Percentiles rank a stretch among this genome's conserved stretches.
These are phyloP conservation scores for Pulicaria dysenterica DNA, from an alignment of 129 eudicot genomes.

Conservation along the genomic window DNA sequence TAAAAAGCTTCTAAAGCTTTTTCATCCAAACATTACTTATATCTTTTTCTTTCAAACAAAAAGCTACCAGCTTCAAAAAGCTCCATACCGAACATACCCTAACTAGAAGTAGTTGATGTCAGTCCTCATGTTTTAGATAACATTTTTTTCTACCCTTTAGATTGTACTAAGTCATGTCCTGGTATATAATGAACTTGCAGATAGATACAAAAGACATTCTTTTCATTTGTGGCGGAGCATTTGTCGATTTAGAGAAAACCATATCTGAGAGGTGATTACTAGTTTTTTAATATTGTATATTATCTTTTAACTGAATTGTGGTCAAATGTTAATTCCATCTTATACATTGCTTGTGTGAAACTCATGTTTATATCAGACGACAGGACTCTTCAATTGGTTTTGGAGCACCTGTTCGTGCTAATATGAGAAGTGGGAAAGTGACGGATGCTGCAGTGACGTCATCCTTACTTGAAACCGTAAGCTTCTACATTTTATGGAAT, in stretches of 20 bases:
- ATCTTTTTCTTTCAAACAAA: too few relatives aligned
- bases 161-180: conserved; percentile 10
- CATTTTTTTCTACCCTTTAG: background rate
- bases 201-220: conserved; percentile 89
- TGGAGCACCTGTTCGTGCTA: conserved; percentile 95
- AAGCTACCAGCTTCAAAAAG: too few relatives aligned
- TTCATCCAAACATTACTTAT: too few relatives aligned
- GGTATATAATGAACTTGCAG: conserved; percentile 38
- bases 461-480: conserved; percentile 80
- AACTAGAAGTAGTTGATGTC: background rate
- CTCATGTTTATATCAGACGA: conserved; percentile 53
- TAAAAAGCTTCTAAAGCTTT: too few relatives aligned
- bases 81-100: too few relatives aligned
- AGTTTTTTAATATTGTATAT: background rate
- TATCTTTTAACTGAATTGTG: background rate
- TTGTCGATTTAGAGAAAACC: conserved; percentile 84
- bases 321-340: background rate
- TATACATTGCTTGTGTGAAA: conserved; percentile 5
- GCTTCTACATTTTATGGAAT: conserved; percentile 27
- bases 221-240: conserved; percentile 95
- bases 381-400: conserved; percentile 96
- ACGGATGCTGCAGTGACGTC: conserved; percentile 70
- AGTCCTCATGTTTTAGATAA: background rate
- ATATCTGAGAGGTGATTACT: conserved; percentile 77
- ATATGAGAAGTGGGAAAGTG: conserved; percentile 79